phyloP scores from a whole-genome alignment of 2,329 filamentous ascomycete species.

The Pseudogymnoascus sp. region DNA sequence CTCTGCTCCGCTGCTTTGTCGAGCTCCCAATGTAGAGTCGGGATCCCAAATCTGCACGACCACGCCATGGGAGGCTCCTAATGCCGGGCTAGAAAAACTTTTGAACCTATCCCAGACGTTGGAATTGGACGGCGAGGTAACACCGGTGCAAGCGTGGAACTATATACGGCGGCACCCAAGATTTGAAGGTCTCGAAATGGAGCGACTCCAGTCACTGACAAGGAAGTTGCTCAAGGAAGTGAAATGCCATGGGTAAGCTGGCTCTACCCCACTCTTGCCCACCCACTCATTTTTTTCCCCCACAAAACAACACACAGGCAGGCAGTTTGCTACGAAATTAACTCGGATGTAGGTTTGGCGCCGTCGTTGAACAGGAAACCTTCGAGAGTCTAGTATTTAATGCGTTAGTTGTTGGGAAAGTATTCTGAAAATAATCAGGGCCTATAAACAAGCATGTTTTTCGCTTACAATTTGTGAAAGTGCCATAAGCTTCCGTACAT shows the following conservation, averaged over 20 bases:
- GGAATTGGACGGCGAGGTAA: constrained; percentile 30
- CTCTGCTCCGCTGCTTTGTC: neutral
- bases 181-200: constrained; percentile 27
- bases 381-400: neutral
- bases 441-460: neutral
- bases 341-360: neutral
- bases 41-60: neutral
- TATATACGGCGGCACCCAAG: constrained; percentile 27
- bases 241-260: constrained; percentile 33
- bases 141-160: constrained; percentile 34
- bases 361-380: neutral
- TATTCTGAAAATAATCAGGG: neutral
- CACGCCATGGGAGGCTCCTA: constrained; percentile 14
- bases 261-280: no score
- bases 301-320: neutral
- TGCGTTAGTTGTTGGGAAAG: neutral
- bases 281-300: neutral
- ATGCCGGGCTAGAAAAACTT: constrained; percentile 20
- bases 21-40: neutral
- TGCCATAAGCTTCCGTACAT: neutral
- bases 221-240: constrained; percentile 26
- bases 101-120: constrained; percentile 23
- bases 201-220: constrained; percentile 24
- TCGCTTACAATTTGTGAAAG: neutral
- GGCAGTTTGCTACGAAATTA: neutral